These are phyloP conservation scores for Chaetomium fimeti DNA, from an alignment of 495 filamentous ascomycete genomes.

Conservation along the genomic window DNA sequence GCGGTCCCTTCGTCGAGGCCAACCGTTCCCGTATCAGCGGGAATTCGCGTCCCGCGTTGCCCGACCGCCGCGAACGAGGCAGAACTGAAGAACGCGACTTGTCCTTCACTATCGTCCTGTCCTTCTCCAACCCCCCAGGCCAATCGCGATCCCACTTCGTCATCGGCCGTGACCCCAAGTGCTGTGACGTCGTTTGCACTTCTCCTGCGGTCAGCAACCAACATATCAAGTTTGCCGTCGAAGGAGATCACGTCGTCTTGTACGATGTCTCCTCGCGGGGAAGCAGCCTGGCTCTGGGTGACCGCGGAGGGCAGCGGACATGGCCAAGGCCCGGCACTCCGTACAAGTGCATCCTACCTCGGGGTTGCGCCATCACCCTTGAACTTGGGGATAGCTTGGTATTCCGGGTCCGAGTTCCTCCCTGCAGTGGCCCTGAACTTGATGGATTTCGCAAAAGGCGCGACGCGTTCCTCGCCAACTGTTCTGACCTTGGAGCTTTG, in stretches of 20 bases:
- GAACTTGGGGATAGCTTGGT: background rate
- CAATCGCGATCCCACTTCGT: background rate
- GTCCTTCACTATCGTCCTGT: background rate
- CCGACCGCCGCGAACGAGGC: too few species aligned
- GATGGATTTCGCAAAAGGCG: background rate
- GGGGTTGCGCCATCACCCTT: background rate
- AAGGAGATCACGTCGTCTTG: slow-evolving; percentile 4
- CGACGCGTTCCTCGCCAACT: background rate
- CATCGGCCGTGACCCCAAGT: background rate
- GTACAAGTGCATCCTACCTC: slow-evolving; percentile 12
- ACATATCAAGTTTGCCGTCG: slow-evolving; percentile 2
- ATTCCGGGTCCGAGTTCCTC: background rate
- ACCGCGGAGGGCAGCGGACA: background rate
- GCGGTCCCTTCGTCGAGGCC: too few species aligned
- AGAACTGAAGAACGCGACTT: too few species aligned
- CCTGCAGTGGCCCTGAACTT: background rate
- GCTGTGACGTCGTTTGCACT: background rate
- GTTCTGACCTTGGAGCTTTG: background rate
- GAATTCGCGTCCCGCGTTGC: too few species aligned
- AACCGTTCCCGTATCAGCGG: too few species aligned
- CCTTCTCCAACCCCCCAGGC: background rate
- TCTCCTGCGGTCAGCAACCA: background rate
- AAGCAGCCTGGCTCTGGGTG: background rate
- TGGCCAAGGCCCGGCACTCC: background rate
- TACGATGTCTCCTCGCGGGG: slow-evolving; percentile 5